Evolutionary conservation across 352 stramenopile genomes (phyloP), one percentile per base, ranked within the genome.

Genomic region (Globisporangium lucens): DNA sequence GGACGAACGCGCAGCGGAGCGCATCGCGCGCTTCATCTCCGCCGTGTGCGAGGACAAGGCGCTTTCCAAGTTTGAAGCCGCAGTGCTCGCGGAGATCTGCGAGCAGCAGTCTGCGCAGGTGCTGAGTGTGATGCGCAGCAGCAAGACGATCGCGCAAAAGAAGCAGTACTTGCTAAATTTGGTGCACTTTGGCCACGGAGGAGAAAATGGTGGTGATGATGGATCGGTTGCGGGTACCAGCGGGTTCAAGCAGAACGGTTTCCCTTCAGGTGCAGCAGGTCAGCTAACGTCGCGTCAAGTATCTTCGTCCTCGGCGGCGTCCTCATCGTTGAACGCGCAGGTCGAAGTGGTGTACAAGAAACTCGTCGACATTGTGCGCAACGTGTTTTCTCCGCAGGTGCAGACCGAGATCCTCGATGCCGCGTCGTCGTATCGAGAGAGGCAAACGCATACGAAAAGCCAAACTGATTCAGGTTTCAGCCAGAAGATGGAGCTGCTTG

Each of bases 371-470:
- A 85, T 92, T 56, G 84, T 77, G 15, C 69, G 70, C n/a, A 79
- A 63, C 57, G 78, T 86, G 6, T 88, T 83, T 51, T 86, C 78
- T 22, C 77, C 78, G 7, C 74, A 87, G 57, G 76, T 85, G 51
- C 84, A 89, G 73, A 75, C 63, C 49, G 75, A 85, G 49, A 58
- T 92, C 15, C 68, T 82, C 63, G 67, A 53, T 33, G 61, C 83
- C 5, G 83, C 79, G 1, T 72, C 70, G 13, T 3, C 66, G 8
- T 81, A 75, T 24, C 70, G 76, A n/a, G 47, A 66, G 2, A 63
- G 52, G 8, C 70, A 69, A 35, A 56, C 17, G 6, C 27, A 29
- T 20, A n/a, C 27, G 24, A 22, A 29, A 17, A 5, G 7, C 12
- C 35, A 61, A 10, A 24, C 46, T 1, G 70, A 72, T 2, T 27